phyloP scores from a whole-genome alignment of 495 filamentous ascomycete genomes.

The Amniculicola lignicola region DNA sequence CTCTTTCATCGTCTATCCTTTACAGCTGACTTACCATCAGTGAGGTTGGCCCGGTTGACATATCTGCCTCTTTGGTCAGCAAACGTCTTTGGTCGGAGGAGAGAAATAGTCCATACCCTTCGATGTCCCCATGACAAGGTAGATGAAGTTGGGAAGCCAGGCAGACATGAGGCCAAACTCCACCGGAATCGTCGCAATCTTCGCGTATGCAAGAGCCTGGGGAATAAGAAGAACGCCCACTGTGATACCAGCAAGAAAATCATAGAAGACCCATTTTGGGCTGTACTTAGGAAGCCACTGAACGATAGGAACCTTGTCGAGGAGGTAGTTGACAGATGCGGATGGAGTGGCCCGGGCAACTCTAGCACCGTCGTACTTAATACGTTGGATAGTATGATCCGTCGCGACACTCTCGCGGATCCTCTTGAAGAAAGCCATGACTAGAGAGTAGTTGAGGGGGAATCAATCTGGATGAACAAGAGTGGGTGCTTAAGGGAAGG shows the following conservation, averaged over 20 bases:
- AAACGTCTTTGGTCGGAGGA: not conserved
- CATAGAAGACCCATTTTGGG: constrained; percentile 77
- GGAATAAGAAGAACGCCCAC: constrained; percentile 93
- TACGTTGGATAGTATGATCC: constrained; percentile 14
- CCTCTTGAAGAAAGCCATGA: no score
- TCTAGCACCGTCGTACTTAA: not conserved
- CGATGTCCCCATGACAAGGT: constrained; percentile 55
- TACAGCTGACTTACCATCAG: no score
- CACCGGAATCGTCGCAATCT: constrained; percentile 69
- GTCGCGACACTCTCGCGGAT: no score
- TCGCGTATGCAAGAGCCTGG: constrained; percentile 94
- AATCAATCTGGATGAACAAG: no score
- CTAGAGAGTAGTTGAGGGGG: no score
- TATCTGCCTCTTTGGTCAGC: constrained; percentile 38
- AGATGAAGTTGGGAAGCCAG: constrained; percentile 52
- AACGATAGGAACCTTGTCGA: constrained; percentile 70
- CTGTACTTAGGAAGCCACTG: constrained; percentile 89
- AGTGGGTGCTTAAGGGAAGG: no score
- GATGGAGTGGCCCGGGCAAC: constrained; percentile 25
- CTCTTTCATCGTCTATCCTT: no score
- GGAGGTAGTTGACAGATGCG: constrained; percentile 45
- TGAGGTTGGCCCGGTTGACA: constrained; percentile 53
- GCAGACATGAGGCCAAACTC: constrained; percentile 68
- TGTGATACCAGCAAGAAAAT: constrained; percentile 91
- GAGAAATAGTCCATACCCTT: constrained; percentile 44